A percentile compares a stretch with the other conserved stretches of the same genome.
Conservation (phyloP, 768 basidiomycete genomes). For the Amanita rubescens region DNA sequence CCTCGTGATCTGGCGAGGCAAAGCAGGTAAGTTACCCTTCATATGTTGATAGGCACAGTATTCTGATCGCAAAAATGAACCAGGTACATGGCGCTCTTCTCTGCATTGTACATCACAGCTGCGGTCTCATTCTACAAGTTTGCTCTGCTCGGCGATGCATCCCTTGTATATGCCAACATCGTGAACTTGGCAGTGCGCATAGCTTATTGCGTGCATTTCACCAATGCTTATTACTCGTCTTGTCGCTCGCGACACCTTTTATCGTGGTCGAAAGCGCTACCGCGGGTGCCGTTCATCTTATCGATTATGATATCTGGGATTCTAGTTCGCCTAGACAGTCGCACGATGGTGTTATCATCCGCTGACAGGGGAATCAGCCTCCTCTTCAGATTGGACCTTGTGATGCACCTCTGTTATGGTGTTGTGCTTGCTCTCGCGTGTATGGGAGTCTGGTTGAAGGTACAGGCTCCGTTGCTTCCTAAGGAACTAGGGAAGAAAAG, state of each 20-base stretch:
- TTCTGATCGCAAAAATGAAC: background rate
- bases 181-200: conserved; percentile 58
- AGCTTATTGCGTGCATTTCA: conserved; percentile 48
- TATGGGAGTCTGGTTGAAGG: conserved; percentile 12
- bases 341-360: background rate
- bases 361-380: background rate
- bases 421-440: conserved; percentile 9
- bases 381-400: conserved; percentile 3
- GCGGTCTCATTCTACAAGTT: conserved; percentile 40
- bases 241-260: background rate
- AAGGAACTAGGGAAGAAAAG: background rate
- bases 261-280: conserved; percentile 1
- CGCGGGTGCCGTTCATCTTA: background rate
- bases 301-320: background rate
- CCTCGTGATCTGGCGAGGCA: conserved; percentile 61
- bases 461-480: background rate
- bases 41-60: background rate
- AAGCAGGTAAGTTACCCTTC: conserved; percentile 44
- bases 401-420: conserved; percentile 9
- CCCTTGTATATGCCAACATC: conserved; percentile 73
- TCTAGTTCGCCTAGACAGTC: background rate
- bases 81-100: conserved; percentile 75
- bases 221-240: conserved; percentile 31
- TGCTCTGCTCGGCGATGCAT: conserved; percentile 48
- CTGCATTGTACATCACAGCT: conserved; percentile 54